Evolutionary conservation across 352 stramenopile species (phyloP), one percentile per base, ranked within the genome.

Genomic region (Phytophthora cactorum): DNA sequence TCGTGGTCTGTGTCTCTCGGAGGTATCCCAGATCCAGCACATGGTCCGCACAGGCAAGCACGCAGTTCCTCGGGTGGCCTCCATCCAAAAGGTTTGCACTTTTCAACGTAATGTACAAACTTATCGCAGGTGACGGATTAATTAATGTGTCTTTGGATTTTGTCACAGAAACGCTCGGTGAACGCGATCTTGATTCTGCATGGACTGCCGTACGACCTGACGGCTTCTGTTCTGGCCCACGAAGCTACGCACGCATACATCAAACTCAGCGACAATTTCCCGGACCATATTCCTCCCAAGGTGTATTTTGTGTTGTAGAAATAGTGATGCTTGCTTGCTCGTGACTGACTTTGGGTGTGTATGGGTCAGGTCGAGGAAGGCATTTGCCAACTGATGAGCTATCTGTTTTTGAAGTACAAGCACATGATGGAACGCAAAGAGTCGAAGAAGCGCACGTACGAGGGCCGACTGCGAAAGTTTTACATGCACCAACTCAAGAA

Each of bases 191-290:
- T 93, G 59, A 81, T 93, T 9, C 67, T 93, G 8, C 74, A 93
- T 64, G 84, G 84, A 8, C 74, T 93, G 14, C 81, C 84, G n/a
- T 89, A 87, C 67, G 84, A 93, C 29, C 79, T 91, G 3, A 90
- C 84, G 4, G 84, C 84, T 9, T 81, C 86, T 43, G 70, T 93
- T 39, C 50, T 93, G 27, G 82, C 81, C n/a, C 84, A 93, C 51
- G 84, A 93, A 74, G 82, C 81, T 28, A 93, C 82, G 11, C 84
- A 93, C 65, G 81, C 84, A 15, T 91, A 78, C 66, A 89, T 93
- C 54, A 91, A 90, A 50, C 67, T 93, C 7, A 82, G 82, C 31
- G 71, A 88, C 51, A 75, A 79, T n/a, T 93, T 89, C 57, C 84
- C 84, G 10, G 70, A 84, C n/a, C 58, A 74, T 14, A 69, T 84